Conservation (phyloP, 495 filamentous ascomycete genomes). For the Penicillium silybi region DNA sequence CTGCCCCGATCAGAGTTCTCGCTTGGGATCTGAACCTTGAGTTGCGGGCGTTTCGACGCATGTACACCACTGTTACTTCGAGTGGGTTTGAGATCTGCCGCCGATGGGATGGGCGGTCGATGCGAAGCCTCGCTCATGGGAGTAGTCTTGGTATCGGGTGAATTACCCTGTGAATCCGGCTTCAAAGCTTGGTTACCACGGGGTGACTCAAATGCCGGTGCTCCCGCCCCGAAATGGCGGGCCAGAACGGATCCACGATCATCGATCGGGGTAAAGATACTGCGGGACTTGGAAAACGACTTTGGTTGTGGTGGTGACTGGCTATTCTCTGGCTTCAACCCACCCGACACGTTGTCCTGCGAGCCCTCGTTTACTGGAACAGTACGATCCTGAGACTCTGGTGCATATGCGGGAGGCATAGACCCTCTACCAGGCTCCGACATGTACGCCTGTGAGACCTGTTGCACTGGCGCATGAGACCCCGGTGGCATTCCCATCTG, state of each 20-base stretch:
- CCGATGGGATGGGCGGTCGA: slow-evolving; percentile 46
- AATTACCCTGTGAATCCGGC: slow-evolving; percentile 42
- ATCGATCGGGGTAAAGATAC: slow-evolving; percentile 96
- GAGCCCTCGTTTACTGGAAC: slow-evolving; percentile 31
- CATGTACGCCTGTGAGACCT: slow-evolving; percentile 60
- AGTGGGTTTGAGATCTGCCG: slow-evolving; percentile 64
- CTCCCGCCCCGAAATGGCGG: slow-evolving; percentile 69
- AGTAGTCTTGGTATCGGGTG: slow-evolving; percentile 42
- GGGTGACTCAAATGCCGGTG: slow-evolving; percentile 41
- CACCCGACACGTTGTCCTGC: slow-evolving; percentile 37
- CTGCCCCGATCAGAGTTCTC: slow-evolving; percentile 82
- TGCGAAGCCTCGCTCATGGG: slow-evolving; percentile 34
- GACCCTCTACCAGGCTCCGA: slow-evolving; percentile 61
- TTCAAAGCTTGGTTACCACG: slow-evolving; percentile 40
- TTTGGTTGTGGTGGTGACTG: slow-evolving; percentile 58
- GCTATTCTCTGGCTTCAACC: slow-evolving; percentile 38
- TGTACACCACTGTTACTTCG: slow-evolving; percentile 66
- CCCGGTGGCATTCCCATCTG: slow-evolving; percentile 32
- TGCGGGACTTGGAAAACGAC: slow-evolving; percentile 77
- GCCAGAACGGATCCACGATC: slow-evolving; percentile 85
- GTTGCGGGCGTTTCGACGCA: slow-evolving; percentile 66
- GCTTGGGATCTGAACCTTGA: slow-evolving; percentile 92
- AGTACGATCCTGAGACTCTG: slow-evolving; percentile 43
- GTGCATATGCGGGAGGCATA: slow-evolving; percentile 46
- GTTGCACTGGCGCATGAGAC: slow-evolving; percentile 57